Evolutionary conservation across 169 alveolate species (phyloP), one percentile per base, ranked within the genome.

Genomic region (Miamiensis avidus): DNA sequence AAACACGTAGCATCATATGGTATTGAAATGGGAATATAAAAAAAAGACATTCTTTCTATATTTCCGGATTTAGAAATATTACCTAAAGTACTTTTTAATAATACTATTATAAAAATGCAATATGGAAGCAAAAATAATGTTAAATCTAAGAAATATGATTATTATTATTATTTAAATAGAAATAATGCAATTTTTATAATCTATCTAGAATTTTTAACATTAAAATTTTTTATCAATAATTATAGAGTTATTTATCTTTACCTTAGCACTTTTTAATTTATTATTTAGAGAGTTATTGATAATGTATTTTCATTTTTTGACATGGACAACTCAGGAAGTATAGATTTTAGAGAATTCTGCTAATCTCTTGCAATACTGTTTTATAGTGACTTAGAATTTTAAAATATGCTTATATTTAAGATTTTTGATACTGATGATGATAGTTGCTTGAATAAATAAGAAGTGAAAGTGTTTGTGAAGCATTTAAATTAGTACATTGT

Each of bases 401-500:
- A 81, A 32, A 49, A 49, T 31, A 75, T 32, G 25, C 26, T 74
- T 28, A 26, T 82, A 0, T 74, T 74, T n/a, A 29, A 49, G 15
- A 74, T 82, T n/a, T 75, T 74, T 74, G 87, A 82, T 74, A 73
- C 33, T 31, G 82, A 82, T 82, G 26, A 82, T 32, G 87, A 82
- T 82, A 72, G 69, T 15, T 74, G 28, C n/a, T 75, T 72, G 64
- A 75, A 49, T 82, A 82, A 82, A 82, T 82, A 69, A 29, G 87
- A 82, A 34, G 29, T 82, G 75, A 72, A 74, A 64, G 31, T 34
- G 27, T 49, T 82, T 29, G 34, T 82, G 69, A 49, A 49, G 20
- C 69, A 49, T 49, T 49, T 4, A 4, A 4, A 49, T 49, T 49
- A 49, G 20, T 49, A 49, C 69, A 49, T 49, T 11, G 4, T 49